A percentile compares a stretch with the other conserved stretches of the same genome.
phyloP scores from a whole-genome alignment of 306 rosid genomes.

The Cucurbita argyrosperma region DNA sequence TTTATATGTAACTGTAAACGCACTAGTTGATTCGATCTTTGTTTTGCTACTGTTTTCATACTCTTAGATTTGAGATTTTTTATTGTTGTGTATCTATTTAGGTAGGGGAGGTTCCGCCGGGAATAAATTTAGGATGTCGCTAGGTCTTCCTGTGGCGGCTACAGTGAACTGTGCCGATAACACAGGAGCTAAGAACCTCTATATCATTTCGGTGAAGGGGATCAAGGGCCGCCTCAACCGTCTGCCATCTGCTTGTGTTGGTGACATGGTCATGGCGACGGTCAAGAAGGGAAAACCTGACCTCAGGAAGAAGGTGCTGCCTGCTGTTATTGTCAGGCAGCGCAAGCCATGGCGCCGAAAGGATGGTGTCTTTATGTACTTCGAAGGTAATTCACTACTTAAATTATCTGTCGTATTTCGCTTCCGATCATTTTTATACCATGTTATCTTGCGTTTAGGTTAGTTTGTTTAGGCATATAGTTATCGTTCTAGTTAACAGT shows the following conservation, averaged over 20 bases:
- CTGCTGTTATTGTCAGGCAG: constrained; percentile 88
- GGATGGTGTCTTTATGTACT: constrained; percentile 94
- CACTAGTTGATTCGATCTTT: background rate
- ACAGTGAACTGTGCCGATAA: constrained; percentile 88
- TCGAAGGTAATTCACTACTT: constrained; percentile 33
- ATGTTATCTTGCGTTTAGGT: background rate
- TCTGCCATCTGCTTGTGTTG: constrained; percentile 85
- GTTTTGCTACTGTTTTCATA: background rate
- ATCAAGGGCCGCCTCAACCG: constrained; percentile 80
- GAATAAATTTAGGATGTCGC: constrained; percentile 86
- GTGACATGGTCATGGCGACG: constrained; percentile 97
- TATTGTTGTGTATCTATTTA: background rate
- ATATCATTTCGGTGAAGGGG: constrained; percentile 81
- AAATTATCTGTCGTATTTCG: background rate
- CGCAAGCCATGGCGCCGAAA: constrained; percentile 88
- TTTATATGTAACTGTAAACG: background rate
- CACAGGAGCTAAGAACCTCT: constrained; percentile 84
- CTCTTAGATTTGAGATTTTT: background rate
- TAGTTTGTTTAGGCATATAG: background rate
- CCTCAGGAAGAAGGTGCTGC: constrained; percentile 81
- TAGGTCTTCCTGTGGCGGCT: constrained; percentile 95
- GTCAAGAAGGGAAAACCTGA: constrained; percentile 90
- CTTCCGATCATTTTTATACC: background rate
- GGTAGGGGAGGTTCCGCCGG: constrained; percentile 91
- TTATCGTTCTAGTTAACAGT: background rate